Conservation (phyloP, 768 basidiomycete genomes). For the Guyanaporus albipodus region DNA sequence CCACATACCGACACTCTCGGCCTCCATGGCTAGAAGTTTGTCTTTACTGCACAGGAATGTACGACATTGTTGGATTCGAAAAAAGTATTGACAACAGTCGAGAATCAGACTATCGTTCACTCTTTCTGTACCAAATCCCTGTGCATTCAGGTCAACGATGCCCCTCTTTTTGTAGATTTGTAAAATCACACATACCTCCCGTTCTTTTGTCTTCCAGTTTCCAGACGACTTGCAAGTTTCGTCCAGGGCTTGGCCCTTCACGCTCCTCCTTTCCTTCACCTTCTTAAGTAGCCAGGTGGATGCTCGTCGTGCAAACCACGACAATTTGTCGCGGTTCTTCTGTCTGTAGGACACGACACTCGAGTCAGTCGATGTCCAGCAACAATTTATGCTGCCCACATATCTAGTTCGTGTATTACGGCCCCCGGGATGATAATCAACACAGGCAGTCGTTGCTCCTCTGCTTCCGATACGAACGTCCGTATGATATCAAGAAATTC, state of each 20-base stretch:
- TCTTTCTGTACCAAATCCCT: slow-evolving; percentile 34
- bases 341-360: slow-evolving; percentile 27
- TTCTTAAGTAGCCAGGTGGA: slow-evolving; percentile 65
- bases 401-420: slow-evolving; percentile 76
- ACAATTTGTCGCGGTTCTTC: slow-evolving; percentile 39
- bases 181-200: slow-evolving; percentile 34
- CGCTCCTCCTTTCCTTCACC: slow-evolving; percentile 50
- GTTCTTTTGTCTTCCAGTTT: slow-evolving; percentile 54
- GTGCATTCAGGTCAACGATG: slow-evolving; percentile 1
- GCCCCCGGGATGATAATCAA: slow-evolving; percentile 66
- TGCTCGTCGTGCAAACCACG: slow-evolving; percentile 66
- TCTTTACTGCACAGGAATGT: slow-evolving; percentile 69
- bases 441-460: slow-evolving; percentile 46
- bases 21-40: slow-evolving; percentile 58
- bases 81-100: slow-evolving; percentile 70
- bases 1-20: slow-evolving; percentile 42
- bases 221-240: slow-evolving; percentile 59
- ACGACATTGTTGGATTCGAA: slow-evolving; percentile 34
- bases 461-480: slow-evolving; percentile 61
- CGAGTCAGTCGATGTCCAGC: slow-evolving; percentile 1
- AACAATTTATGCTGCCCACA: slow-evolving; percentile 37
- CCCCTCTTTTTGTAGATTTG: neutral
- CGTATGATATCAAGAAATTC: slow-evolving; percentile 61
- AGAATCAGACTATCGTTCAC: slow-evolving; percentile 68
- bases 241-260: slow-evolving; percentile 58